Evolutionary conservation across 2,329 filamentous ascomycete species (phyloP).

Genomic region (Cladophialophora yegresii): DNA sequence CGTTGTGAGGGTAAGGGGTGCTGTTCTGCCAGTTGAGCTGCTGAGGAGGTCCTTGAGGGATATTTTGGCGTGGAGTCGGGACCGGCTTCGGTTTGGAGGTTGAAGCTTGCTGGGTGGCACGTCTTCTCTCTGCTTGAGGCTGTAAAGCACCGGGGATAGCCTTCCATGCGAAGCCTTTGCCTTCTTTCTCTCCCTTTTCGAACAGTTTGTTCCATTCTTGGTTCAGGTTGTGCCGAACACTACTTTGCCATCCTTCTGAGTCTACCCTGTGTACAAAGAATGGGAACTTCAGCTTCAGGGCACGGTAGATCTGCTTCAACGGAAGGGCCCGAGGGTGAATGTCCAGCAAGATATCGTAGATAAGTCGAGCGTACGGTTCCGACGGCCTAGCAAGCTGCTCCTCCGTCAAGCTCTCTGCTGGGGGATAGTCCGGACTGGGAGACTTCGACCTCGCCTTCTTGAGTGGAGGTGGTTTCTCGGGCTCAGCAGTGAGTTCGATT

Average conservation of each 20-base stretch:
- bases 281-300: conserved; percentile 64
- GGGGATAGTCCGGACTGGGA: conserved; percentile 63
- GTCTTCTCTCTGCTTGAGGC: conserved; percentile 33
- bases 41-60: conserved; percentile 29
- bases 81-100: conserved; percentile 33
- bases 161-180: conserved; percentile 66
- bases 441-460: conserved; percentile 53
- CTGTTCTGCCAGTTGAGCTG: conserved; percentile 34
- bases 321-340: conserved; percentile 59
- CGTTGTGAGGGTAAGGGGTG: conserved; percentile 31
- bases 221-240: conserved; percentile 65
- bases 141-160: conserved; percentile 53
- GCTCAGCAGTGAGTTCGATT: conserved; percentile 29
- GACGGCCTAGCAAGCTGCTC: conserved; percentile 65
- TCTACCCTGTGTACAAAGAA: conserved; percentile 64
- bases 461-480: conserved; percentile 35
- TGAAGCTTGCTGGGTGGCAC: conserved; percentile 30
- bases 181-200: conserved; percentile 61
- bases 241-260: conserved; percentile 67
- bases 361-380: conserved; percentile 64
- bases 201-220: conserved; percentile 58
- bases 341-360: conserved; percentile 61
- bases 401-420: conserved; percentile 60
- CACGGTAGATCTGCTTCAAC: conserved; percentile 66
- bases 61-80: conserved; percentile 24